Percentiles rank a stretch among this genome's conserved stretches.
phyloP scores from a whole-genome alignment of 208 protist species.

The Borovskyia barvae region DNA sequence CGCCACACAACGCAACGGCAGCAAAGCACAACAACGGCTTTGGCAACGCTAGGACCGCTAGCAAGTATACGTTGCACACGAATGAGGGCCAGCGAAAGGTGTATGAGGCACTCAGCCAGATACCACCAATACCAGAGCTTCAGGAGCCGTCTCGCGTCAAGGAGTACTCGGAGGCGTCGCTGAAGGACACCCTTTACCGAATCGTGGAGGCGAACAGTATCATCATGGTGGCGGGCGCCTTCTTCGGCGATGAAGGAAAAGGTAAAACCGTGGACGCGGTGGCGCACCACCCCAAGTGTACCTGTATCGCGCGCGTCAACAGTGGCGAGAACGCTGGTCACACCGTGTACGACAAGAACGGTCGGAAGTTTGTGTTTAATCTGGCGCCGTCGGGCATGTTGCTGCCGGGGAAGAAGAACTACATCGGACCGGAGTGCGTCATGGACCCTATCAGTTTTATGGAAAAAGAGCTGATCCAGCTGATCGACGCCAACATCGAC shows the following conservation, averaged over 20 bases:
- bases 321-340: conserved; percentile 92
- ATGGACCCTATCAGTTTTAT: conserved; percentile 92
- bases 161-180: conserved; percentile 66
- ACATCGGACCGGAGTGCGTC: conserved; percentile 89
- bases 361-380: conserved; percentile 91
- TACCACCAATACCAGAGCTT: conserved; percentile 71
- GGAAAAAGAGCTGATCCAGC: conserved; percentile 85
- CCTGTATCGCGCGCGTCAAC: conserved; percentile 88
- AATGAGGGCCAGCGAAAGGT: conserved; percentile 44
- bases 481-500: conserved; percentile 70
- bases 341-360: conserved; percentile 82
- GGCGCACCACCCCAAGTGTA: conserved; percentile 72
- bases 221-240: conserved; percentile 90
- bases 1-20: background rate
- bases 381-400: conserved; percentile 86
- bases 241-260: conserved; percentile 93
- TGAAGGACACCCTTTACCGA: conserved; percentile 72
- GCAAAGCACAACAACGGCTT: conserved; percentile 1
- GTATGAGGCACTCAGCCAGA: conserved; percentile 51
- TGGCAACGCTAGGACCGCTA: background rate
- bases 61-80: conserved; percentile 43
- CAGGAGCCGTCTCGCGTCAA: conserved; percentile 49
- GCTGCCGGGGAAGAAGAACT: conserved; percentile 70
- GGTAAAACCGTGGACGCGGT: conserved; percentile 93
- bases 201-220: conserved; percentile 79